These are phyloP conservation scores for Thuidium tamariscinum DNA, from an alignment of 225 moss, liverwort and hornwort species.

Conservation along the genomic window DNA sequence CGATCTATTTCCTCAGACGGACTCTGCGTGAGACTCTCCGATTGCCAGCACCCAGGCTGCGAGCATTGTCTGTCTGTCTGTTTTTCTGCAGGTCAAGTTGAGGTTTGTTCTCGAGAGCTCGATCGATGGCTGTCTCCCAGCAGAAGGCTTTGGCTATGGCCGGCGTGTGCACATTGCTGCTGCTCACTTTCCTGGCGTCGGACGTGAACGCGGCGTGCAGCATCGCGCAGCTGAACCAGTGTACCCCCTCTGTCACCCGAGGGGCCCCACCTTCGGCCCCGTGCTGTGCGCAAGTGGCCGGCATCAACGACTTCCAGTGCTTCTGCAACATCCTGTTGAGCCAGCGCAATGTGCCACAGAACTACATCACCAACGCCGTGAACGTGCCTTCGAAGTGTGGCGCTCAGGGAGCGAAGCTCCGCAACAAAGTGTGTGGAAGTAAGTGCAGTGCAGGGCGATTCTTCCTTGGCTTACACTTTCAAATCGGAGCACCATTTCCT, in stretches of 20 bases:
- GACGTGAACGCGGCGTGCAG: not conserved
- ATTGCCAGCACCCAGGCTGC: not conserved
- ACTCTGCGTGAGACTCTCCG: not conserved
- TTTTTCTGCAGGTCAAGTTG: not conserved
- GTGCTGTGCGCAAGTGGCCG: not conserved
- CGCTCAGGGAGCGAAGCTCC: not conserved
- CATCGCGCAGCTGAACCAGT: not conserved
- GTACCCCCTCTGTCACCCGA: not conserved
- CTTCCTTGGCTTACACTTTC: not conserved
- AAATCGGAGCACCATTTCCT: not conserved
- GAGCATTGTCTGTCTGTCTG: not conserved
- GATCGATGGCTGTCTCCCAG: not conserved
- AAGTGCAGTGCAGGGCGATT: not conserved
- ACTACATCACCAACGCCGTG: not conserved
- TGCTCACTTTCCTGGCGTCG: not conserved
- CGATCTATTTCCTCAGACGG: too few relatives aligned
- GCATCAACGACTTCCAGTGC: conserved; percentile 4
- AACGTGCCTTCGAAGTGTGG: not conserved
- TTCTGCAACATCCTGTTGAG: not conserved
- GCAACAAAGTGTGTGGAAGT: not conserved
- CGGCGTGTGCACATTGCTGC: not conserved
- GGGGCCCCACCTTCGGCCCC: not conserved
- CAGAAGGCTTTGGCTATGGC: not conserved
- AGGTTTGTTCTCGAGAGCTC: not conserved
- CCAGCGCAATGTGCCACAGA: not conserved